These are phyloP conservation scores for Pistacia integerrima DNA, from an alignment of 345 rosid genomes.

Conservation along the genomic window DNA sequence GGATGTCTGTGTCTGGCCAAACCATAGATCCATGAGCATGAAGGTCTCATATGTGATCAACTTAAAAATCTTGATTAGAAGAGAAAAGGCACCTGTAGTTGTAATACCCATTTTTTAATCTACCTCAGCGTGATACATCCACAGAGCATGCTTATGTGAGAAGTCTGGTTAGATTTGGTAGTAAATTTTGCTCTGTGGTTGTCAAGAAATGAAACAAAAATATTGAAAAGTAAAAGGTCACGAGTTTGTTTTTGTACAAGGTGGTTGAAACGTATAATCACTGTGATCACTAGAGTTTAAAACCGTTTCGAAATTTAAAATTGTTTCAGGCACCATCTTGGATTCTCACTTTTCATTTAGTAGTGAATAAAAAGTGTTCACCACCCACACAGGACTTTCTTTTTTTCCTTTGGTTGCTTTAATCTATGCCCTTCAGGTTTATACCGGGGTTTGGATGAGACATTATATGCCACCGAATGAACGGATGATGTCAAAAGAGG, in stretches of 20 bases:
- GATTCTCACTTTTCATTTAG: background rate
- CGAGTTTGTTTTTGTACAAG: background rate
- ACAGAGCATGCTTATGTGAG: background rate
- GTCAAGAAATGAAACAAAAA: background rate
- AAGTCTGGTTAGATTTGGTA: background rate
- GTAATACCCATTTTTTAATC: background rate
- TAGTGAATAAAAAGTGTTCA: too few species aligned
- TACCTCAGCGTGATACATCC: background rate
- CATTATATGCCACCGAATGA: constrained; percentile 73
- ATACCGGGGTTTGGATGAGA: constrained; percentile 86
- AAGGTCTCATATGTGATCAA: background rate
- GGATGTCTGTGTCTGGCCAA: background rate
- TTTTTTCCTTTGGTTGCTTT: background rate
- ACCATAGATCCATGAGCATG: background rate
- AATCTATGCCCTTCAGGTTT: constrained; percentile 54
- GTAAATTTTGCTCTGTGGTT: background rate
- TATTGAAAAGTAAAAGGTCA: background rate
- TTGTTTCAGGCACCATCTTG: background rate
- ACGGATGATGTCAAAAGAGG: constrained; percentile 43
- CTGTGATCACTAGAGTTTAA: background rate
- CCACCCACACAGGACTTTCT: too few species aligned
- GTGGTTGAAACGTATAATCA: background rate
- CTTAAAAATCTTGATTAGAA: background rate
- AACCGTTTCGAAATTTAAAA: background rate
- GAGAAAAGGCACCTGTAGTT: background rate